Evolutionary conservation across 208 protist species (phyloP).

Genomic region (Acanthamoeba royreba): DNA sequence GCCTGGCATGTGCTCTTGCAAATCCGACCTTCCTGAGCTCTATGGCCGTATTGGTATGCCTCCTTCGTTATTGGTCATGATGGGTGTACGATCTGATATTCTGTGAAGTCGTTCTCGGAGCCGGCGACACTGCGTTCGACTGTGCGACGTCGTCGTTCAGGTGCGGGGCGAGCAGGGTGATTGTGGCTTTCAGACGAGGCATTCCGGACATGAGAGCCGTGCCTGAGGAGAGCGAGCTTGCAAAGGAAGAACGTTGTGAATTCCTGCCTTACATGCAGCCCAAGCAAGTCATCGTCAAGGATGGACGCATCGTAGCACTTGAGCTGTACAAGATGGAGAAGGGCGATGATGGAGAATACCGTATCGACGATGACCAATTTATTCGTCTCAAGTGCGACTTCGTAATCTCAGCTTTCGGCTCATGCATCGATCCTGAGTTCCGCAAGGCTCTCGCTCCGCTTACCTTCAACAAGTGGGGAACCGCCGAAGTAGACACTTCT

Average conservation of each 20-base stretch:
- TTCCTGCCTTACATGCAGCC: slow-evolving; percentile 82
- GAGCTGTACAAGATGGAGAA: slow-evolving; percentile 83
- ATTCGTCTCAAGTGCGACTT: slow-evolving; percentile 84
- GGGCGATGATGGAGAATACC: slow-evolving; percentile 75
- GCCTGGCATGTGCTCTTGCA: slow-evolving; percentile 79
- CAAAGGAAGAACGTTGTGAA: slow-evolving; percentile 79
- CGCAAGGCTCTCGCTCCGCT: slow-evolving; percentile 59
- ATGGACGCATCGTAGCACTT: slow-evolving; percentile 74
- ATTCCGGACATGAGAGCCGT: slow-evolving; percentile 82
- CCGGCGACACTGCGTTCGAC: slow-evolving; percentile 90
- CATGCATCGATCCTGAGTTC: slow-evolving; percentile 54
- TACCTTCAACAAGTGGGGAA: slow-evolving; percentile 72
- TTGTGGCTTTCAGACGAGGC: slow-evolving; percentile 79
- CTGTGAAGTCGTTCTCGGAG: slow-evolving; percentile 83
- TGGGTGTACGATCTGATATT: no score
- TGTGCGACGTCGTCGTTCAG: slow-evolving; percentile 81
- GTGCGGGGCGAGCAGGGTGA: slow-evolving; percentile 82
- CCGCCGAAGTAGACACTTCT: slow-evolving; percentile 67
- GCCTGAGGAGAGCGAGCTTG: slow-evolving; percentile 80
- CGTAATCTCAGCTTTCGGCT: slow-evolving; percentile 87
- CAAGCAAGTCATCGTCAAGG: slow-evolving; percentile 74
- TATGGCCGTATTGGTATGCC: slow-evolving; percentile 76
- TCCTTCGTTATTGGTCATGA: background rate
- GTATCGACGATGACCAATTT: slow-evolving; percentile 81
- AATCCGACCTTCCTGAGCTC: slow-evolving; percentile 73